Evolutionary conservation across 192 early-diverging fungal species (phyloP).

Genomic region (Polychytrium aggregatum): DNA sequence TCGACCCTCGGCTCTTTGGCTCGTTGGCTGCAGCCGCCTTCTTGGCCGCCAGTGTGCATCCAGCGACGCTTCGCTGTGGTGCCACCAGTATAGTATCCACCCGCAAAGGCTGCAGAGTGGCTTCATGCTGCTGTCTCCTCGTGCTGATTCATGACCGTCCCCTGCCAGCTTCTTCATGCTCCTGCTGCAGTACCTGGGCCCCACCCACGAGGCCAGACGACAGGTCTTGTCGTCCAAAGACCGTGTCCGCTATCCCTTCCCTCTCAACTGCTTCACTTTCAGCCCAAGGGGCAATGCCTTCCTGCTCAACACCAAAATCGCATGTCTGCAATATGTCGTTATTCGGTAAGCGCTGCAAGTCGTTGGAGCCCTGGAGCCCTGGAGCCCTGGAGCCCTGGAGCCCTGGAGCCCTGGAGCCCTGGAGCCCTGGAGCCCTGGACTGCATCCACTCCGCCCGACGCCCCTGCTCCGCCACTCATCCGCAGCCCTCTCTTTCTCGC

Average conservation of each 20-base stretch:
- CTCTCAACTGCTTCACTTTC: slow-evolving; percentile 55
- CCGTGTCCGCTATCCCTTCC: slow-evolving; percentile 39
- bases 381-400: background rate
- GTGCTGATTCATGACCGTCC: too few species aligned
- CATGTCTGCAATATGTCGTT: slow-evolving; percentile 66
- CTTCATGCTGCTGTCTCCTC: too few species aligned
- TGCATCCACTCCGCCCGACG: too few species aligned
- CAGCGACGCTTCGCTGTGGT: too few species aligned
- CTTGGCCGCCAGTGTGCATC: too few species aligned
- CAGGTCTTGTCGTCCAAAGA: slow-evolving; percentile 25
- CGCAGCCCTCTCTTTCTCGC: too few species aligned
- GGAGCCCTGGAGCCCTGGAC: background rate
- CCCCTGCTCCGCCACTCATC: too few species aligned
- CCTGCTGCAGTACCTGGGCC: slow-evolving; percentile 59
- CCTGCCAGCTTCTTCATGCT: slow-evolving; percentile 58
- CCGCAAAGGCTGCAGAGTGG: too few species aligned
- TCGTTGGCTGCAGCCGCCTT: too few species aligned
- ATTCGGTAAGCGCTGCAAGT: slow-evolving; percentile 21
- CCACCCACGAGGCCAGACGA: slow-evolving; percentile 27
- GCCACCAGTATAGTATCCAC: too few species aligned
- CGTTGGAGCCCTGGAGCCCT: background rate
- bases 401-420: background rate
- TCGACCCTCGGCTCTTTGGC: too few species aligned
- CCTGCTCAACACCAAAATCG: slow-evolving; percentile 44
- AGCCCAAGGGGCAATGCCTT: slow-evolving; percentile 54